Evolutionary conservation across 257 asterid genomes (phyloP).

Genomic region (Ilex asprella): DNA sequence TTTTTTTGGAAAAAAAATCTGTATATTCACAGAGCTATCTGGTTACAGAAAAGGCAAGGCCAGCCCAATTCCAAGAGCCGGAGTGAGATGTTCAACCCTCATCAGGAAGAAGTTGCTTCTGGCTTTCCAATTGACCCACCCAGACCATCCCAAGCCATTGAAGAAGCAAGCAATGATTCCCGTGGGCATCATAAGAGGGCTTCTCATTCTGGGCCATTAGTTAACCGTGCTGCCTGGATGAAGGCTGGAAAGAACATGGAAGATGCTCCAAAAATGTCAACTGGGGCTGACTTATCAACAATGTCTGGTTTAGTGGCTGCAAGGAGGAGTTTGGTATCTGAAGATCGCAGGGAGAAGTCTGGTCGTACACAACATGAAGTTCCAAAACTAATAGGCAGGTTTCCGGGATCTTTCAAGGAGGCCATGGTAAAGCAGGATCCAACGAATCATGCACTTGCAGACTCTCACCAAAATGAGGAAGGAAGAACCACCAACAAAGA

Average conservation of each 20-base stretch:
- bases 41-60: conserved; percentile 65
- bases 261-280: conserved; percentile 60
- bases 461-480: conserved; percentile 40
- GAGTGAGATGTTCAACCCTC: conserved; percentile 93
- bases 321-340: conserved; percentile 70
- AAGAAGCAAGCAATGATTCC: conserved; percentile 45
- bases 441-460: conserved; percentile 21
- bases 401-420: conserved; percentile 87
- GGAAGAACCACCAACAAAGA: conserved; percentile 49
- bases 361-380: conserved; percentile 45
- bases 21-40: conserved; percentile 12
- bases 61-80: conserved; percentile 84
- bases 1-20: too few species aligned
- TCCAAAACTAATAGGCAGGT: conserved; percentile 67
- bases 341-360: conserved; percentile 49
- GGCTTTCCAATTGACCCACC: conserved; percentile 98
- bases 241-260: conserved; percentile 65
- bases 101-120: conserved; percentile 82
- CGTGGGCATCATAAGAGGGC: conserved; percentile 59
- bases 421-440: conserved; percentile 38
- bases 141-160: conserved; percentile 62
- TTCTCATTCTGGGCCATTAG: conserved; percentile 96
- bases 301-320: conserved; percentile 83
- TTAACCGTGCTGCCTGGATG: conserved; percentile 77
- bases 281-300: conserved; percentile 53